These are phyloP conservation scores for Begonia masoniana DNA, from an alignment of 306 rosid genomes.

Conservation along the genomic window DNA sequence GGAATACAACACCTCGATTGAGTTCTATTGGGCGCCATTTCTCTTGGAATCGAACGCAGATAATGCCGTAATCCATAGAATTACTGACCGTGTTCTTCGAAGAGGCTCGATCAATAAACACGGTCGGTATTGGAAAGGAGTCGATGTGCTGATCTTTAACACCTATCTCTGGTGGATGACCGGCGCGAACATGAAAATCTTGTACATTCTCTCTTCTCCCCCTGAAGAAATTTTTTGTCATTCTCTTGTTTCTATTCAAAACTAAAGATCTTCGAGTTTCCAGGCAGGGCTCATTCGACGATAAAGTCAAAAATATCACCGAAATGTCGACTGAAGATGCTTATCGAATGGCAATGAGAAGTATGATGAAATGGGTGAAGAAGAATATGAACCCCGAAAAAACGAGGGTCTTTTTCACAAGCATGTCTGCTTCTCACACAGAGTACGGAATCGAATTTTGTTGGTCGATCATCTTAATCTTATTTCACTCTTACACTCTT, in stretches of 20 bases:
- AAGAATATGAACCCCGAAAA: conserved; percentile 72
- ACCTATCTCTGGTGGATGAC: conserved; percentile 99
- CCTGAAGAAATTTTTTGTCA: too few species aligned
- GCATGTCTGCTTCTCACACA: conserved; percentile 96
- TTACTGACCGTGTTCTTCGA: conserved; percentile 67
- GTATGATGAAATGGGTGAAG: conserved; percentile 83
- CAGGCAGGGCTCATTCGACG: conserved; percentile 80
- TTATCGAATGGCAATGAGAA: conserved; percentile 90
- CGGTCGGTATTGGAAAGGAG: conserved; percentile 77
- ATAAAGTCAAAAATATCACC: conserved; percentile 62
- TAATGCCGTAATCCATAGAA: conserved; percentile 63
- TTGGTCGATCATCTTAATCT: background rate
- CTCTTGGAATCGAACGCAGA: conserved; percentile 84
- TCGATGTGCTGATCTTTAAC: conserved; percentile 68
- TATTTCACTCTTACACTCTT: background rate
- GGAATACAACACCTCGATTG: conserved; percentile 84
- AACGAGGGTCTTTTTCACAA: conserved; percentile 90
- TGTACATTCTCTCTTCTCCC: conserved; percentile 22
- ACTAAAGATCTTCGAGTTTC: background rate
- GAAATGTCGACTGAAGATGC: conserved; percentile 68
- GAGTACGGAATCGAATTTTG: conserved; percentile 19
- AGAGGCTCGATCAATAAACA: conserved; percentile 84
- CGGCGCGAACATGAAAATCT: conserved; percentile 65
- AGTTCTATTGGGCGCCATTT: conserved; percentile 98
- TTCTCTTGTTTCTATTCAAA: too few species aligned